These are phyloP conservation scores for Litsea cubeba DNA, from an alignment of 164 flowering plant species.

Conservation along the genomic window DNA sequence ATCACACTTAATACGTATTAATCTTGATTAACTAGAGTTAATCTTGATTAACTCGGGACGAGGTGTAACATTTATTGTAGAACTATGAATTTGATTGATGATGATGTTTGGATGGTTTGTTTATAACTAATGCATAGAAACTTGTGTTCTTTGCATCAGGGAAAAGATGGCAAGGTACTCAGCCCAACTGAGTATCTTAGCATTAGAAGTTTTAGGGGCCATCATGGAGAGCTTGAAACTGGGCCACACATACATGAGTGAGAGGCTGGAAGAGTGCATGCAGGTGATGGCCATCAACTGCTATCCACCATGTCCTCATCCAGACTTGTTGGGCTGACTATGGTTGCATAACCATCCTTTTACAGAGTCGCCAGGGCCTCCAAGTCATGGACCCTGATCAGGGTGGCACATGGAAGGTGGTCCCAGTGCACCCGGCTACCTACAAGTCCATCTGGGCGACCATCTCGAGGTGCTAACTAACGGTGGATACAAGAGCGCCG, in stretches of 20 bases:
- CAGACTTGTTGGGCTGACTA: constrained; percentile 34
- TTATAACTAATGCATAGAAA: no score
- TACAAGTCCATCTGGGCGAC: constrained; percentile 50
- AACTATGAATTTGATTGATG: no score
- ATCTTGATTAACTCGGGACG: no score
- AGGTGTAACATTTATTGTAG: no score
- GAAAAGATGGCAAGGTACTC: constrained; percentile 43
- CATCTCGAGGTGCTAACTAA: constrained; percentile 56
- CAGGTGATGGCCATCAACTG: constrained; percentile 50
- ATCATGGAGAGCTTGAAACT: constrained; percentile 48
- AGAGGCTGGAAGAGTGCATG: constrained; percentile 35
- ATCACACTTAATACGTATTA: no score
- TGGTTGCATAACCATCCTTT: constrained; percentile 40
- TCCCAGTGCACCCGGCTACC: constrained; percentile 29
- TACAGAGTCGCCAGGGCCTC: constrained; percentile 45
- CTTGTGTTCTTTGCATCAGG: neutral
- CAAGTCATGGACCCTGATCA: constrained; percentile 28
- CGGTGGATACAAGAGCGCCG: constrained; percentile 42
- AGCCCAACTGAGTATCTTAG: constrained; percentile 28
- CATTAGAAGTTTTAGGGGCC: constrained; percentile 26
- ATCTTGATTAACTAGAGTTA: no score
- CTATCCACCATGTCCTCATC: constrained; percentile 52
- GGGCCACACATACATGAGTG: constrained; percentile 21
- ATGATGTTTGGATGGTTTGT: no score
- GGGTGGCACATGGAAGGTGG: constrained; percentile 24